Evolutionary conservation across 2,329 filamentous ascomycete species (phyloP), one percentile per base, ranked within the genome.

Genomic region (Microcyclospora tardicrescens): DNA sequence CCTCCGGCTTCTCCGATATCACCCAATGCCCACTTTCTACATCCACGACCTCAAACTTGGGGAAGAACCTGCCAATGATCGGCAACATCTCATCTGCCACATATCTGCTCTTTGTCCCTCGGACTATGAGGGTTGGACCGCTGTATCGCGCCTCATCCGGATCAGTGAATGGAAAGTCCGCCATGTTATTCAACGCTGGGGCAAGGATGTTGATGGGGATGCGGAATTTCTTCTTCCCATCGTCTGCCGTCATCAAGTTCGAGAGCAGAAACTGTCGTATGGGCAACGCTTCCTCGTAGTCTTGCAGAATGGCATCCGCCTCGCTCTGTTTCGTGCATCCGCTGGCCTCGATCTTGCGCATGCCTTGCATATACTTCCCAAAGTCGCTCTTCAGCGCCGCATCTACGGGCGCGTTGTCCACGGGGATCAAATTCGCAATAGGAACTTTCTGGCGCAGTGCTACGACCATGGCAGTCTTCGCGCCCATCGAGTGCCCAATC

Each of bases 401-500:
- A 57, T 93, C 85, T 8, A 93, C 71, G 2, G 89, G 89, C 3
- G 87, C 85, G 57, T 96, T 96, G 65, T 96, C 89, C 10, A 96
- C 86, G 2, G 85, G 72, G 19, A 95, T 72, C 37, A 96, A 66
- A 50, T 80, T 75, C 12, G 71, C 68, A 42, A 94, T 71, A 2
- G 77, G 64, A 5, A 74, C 65, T 0, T 84, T 84, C 1, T 75
- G 71, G 33, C 72, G 68, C 28, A 96, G 72, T 3, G 85, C 85
- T 42, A 95, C 67, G 0, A 81, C 70, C 89, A 96, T 95, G 51
- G 84, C 85, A 2, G 81, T 79, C 67, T 96, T 96, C 34, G 89
- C 89, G 46, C 91, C 89, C 89, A 96, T 96, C 1, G 85, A 94
- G 63, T 96, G 91, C 0, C 89, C 89, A 53, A 96, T 91, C 19